Evolutionary conservation across 345 rosid genomes (phyloP).

Genomic region (Eucalyptus tenuipes): DNA sequence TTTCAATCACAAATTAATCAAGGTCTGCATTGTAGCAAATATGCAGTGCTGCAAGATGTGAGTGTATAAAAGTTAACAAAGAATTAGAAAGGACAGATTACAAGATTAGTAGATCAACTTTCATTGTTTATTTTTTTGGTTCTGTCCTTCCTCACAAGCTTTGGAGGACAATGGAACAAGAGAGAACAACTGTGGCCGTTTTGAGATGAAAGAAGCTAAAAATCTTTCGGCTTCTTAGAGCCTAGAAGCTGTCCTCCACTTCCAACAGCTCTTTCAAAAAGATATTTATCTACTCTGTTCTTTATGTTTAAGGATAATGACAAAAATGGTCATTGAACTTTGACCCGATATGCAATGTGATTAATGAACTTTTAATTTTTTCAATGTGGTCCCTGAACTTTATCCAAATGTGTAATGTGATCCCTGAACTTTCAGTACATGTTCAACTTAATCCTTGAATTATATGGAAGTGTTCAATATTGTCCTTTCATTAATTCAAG

Average conservation of each 20-base stretch:
- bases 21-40: neutral
- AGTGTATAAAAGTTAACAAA: neutral
- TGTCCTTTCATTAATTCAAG: no score
- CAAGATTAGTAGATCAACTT: neutral
- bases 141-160: neutral
- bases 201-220: neutral
- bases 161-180: neutral
- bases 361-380: no score
- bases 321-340: rapidly evolving
- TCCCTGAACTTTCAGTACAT: no score
- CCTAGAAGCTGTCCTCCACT: neutral
- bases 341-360: no score
- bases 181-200: neutral
- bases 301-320: neutral
- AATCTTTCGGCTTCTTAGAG: neutral
- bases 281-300: neutral
- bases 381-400: no score
- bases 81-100: neutral
- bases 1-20: neutral
- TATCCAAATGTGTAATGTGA: no score
- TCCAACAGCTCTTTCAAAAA: neutral
- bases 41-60: neutral
- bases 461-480: rapidly evolving
- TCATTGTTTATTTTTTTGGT: neutral
- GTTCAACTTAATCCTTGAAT: no score